These are phyloP conservation scores for Raphanus hybrid DNA, from an alignment of 441 rosid species.

Conservation along the genomic window DNA sequence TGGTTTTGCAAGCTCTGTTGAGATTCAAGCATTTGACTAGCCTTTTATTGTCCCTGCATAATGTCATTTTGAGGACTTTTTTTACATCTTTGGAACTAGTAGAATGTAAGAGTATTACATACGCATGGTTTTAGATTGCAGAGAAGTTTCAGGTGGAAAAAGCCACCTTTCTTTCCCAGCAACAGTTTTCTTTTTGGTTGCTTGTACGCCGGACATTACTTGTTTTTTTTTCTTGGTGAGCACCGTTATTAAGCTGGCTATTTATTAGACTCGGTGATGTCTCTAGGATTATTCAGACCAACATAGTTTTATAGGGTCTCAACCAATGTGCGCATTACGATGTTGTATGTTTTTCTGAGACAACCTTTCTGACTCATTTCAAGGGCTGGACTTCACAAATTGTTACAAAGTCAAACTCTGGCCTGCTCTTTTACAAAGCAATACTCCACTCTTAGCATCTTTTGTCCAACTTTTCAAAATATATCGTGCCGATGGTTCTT, in stretches of 20 bases:
- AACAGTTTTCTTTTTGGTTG: not conserved
- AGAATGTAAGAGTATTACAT: not conserved
- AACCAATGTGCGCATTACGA: slow-evolving; percentile 51
- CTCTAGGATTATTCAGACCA: slow-evolving; percentile 49
- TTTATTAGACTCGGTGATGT: slow-evolving; percentile 46
- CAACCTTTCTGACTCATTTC: slow-evolving; percentile 57
- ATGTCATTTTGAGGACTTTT: slow-evolving; percentile 20
- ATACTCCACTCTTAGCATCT: slow-evolving; percentile 56
- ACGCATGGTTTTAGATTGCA: not conserved
- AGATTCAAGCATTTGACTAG: slow-evolving; percentile 47
- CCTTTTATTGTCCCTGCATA: slow-evolving; percentile 50
- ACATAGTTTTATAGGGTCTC: slow-evolving; percentile 54
- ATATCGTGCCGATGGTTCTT: slow-evolving; percentile 39
- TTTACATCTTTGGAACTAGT: slow-evolving; percentile 1
- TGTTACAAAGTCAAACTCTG: slow-evolving; percentile 58
- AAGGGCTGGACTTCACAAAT: slow-evolving; percentile 55
- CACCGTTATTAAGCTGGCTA: slow-evolving; percentile 32
- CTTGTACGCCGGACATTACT: not conserved
- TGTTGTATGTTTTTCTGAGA: slow-evolving; percentile 51
- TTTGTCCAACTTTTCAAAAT: slow-evolving; percentile 60
- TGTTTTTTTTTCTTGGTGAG: not conserved
- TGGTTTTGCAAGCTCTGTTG: slow-evolving; percentile 54
- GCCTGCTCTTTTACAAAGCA: slow-evolving; percentile 48
- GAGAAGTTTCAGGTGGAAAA: not conserved
- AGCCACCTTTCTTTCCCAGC: not conserved